A percentile compares a stretch with the other conserved stretches of the same genome.
These are phyloP conservation scores for Vitis labrusca DNA, from an alignment of 164 flowering plant genomes.

Conservation along the genomic window DNA sequence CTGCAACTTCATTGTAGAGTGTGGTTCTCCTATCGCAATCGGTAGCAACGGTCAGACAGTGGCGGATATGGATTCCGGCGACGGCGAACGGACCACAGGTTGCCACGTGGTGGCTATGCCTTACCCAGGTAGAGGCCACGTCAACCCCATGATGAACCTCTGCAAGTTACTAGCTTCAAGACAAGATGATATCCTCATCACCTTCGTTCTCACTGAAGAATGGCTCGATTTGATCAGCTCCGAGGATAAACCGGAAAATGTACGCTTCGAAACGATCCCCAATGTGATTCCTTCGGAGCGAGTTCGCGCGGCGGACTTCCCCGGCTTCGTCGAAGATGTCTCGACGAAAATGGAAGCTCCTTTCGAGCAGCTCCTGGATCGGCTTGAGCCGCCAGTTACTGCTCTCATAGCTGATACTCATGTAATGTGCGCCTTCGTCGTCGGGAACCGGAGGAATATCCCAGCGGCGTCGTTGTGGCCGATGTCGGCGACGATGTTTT, in stretches of 20 bases:
- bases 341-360: conserved; percentile 17
- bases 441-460: conserved; percentile 33
- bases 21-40: too few species aligned
- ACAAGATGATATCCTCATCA: conserved; percentile 23
- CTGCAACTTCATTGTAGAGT: too few species aligned
- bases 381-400: conserved; percentile 6
- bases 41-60: too few species aligned
- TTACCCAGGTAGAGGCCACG: conserved; percentile 66
- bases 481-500: conserved; percentile 23
- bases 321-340: conserved; percentile 14
- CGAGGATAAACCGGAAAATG: conserved; percentile 27
- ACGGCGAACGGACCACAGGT: too few species aligned
- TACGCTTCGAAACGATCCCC: conserved; percentile 36
- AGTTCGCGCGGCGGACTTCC: conserved; percentile 3
- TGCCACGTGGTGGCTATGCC: conserved; percentile 51
- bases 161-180: conserved; percentile 41
- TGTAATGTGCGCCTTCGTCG: not conserved
- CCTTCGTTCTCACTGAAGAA: conserved; percentile 79
- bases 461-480: conserved; percentile 40
- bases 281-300: conserved; percentile 17
- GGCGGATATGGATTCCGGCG: too few species aligned
- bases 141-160: conserved; percentile 66
- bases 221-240: conserved; percentile 63
- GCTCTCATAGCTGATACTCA: conserved; percentile 3
- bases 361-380: conserved; percentile 9